phyloP scores from a whole-genome alignment of 805 yeast species.

The Nakazawaea molendinolei region DNA sequence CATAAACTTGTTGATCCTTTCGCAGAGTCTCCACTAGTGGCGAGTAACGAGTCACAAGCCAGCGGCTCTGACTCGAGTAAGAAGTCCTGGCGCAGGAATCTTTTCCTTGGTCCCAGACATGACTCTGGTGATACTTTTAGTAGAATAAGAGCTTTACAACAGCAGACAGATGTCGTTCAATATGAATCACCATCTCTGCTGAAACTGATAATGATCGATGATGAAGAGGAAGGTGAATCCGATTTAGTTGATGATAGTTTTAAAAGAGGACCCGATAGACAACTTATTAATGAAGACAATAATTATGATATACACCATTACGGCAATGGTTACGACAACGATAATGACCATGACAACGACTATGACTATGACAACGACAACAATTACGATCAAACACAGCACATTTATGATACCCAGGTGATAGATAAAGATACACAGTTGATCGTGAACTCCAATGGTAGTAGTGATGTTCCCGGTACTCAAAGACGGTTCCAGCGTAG shows the following conservation, averaged over 20 bases:
- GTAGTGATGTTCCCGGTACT: not conserved
- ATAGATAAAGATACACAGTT: constrained; percentile 1
- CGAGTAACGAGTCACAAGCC: too few relatives aligned
- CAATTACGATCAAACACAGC: not conserved
- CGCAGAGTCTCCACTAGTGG: constrained; percentile 5
- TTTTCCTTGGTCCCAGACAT: too few relatives aligned
- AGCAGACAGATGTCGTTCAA: constrained; percentile 1
- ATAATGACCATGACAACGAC: not conserved
- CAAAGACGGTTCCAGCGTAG: constrained; percentile 6
- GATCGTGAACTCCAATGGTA: not conserved
- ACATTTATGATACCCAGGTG: constrained; percentile 1
- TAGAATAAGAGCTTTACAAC: constrained; percentile 4
- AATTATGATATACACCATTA: too few relatives aligned
- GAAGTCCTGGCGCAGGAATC: too few relatives aligned
- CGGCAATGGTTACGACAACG: too few relatives aligned
- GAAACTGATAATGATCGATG: constrained; percentile 19
- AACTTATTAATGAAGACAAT: too few relatives aligned
- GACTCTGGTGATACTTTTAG: constrained; percentile 4
- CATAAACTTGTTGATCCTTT: constrained; percentile 8
- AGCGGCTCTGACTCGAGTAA: too few relatives aligned
- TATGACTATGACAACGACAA: not conserved
- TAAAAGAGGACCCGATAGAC: too few relatives aligned
- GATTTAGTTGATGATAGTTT: too few relatives aligned
- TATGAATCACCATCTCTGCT: constrained; percentile 8
- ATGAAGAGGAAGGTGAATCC: constrained; percentile 1